These are phyloP conservation scores for Oryza meyeriana DNA, from an alignment of 176 grass and related monocot genomes.

Conservation along the genomic window DNA sequence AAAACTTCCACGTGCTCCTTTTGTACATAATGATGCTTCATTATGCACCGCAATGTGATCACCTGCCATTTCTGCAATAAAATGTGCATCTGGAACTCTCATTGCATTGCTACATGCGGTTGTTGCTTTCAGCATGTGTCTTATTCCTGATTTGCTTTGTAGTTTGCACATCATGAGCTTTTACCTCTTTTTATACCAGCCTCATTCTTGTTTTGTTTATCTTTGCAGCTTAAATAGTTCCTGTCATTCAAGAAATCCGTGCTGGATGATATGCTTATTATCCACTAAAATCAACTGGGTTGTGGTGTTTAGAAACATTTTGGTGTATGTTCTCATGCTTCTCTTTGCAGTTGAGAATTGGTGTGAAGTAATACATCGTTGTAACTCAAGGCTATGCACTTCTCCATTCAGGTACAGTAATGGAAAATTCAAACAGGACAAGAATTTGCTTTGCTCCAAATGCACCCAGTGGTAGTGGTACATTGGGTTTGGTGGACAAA, in stretches of 20 bases:
- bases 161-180: background rate
- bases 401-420: conserved; percentile 10
- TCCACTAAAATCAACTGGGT: background rate
- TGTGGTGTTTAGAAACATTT: conserved; percentile 9
- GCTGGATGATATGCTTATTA: background rate
- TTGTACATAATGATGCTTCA: background rate
- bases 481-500: conserved; percentile 34
- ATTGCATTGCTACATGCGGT: background rate
- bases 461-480: conserved; percentile 14
- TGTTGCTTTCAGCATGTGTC: background rate
- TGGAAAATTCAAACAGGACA: conserved; percentile 4
- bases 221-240: background rate
- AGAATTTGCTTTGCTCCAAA: conserved; percentile 27
- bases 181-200: background rate
- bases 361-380: background rate
- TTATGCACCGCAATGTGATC: background rate
- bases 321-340: background rate
- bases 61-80: background rate
- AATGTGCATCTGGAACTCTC: background rate
- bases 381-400: conserved; percentile 29
- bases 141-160: background rate
- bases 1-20: background rate
- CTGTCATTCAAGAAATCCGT: background rate
- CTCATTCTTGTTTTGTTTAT: background rate
- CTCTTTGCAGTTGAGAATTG: background rate